Base-by-base conservation (phyloP, 305 asterid genomes). In the Fraxinus greggii region DNA sequence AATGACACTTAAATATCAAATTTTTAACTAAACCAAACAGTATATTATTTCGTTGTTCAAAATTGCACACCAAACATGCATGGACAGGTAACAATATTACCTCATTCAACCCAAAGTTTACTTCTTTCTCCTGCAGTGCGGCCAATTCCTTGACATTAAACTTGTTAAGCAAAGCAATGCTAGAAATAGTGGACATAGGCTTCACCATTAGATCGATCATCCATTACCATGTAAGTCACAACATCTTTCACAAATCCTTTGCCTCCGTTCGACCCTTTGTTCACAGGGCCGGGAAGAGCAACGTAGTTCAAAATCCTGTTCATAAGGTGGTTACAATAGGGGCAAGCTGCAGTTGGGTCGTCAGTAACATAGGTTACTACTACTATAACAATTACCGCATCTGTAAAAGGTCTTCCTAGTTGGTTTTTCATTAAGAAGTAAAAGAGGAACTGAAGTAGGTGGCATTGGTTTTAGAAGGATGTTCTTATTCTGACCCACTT, bases 221-320 rank as follows among this genome's bases (percentile, higher is more conserved):
- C 90, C 87, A 84, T 78, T 0, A 87, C 83, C 86, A 89, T 87
- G 42, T 84, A 88, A 4, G 84, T 85, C 3, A 83, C 87, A 10
- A 82, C 75, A 4, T 78, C 91, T 79, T 84, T 87, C 59, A 84
- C 89, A 13, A 84, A 75, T 5, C 89, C 81, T 21, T 83, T 82
- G 0, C 17, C 33, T 35, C 7, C 10, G 0, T 21, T 6, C 7
- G 36, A 6, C 7, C 0, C 36, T 4, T 13, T 15, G 26, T 29
- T 9, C 40, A 0, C 76, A 48, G 0, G 7, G 0, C 1, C 0
- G 15, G 78, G 75, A 81, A 76, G 80, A 75, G 80, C 69, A 13
- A 77, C 84, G 29, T 75, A 80, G 2, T 63, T 5, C 75, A 75
- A 40, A 59, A 0, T 0, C 1, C 5, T 5, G 10, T n/a, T 38